A percentile compares a stretch with the other conserved stretches of the same genome.
These are phyloP conservation scores for Acacia concinna DNA, from an alignment of 331 rosid genomes.

Conservation along the genomic window DNA sequence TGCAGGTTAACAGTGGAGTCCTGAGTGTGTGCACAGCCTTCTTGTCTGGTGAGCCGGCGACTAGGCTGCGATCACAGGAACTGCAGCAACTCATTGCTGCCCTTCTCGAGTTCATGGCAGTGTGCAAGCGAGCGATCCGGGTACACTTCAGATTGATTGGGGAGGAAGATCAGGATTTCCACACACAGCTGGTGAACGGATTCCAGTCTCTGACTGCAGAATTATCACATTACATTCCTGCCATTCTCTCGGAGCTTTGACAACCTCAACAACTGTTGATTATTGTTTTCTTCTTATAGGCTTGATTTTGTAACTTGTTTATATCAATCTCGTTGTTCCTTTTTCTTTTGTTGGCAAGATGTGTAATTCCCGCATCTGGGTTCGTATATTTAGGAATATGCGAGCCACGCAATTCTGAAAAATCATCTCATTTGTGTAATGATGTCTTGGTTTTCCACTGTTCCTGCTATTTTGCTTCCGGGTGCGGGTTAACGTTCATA, in stretches of 20 bases:
- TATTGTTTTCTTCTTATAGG: conserved; percentile 3
- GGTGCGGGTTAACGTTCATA: conserved; percentile 26
- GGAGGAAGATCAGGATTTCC: conserved; percentile 98
- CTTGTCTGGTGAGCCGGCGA: conserved; percentile 96
- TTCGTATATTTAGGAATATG: conserved; percentile 27
- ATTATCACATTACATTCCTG: conserved; percentile 94
- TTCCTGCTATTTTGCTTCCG: conserved; percentile 18
- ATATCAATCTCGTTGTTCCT: conserved; percentile 8
- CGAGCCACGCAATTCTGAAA: conserved; percentile 32
- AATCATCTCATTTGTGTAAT: conserved; percentile 36
- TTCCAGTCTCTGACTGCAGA: conserved; percentile 96
- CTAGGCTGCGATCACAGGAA: conserved; percentile 93
- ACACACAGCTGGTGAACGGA: conserved; percentile 93
- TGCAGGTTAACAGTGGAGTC: conserved; percentile 97
- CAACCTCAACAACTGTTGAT: conserved; percentile 10
- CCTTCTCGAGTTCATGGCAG: conserved; percentile 98
- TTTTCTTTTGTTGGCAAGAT: conserved; percentile 14
- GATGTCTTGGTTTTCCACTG: conserved; percentile 12
- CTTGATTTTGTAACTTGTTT: conserved; percentile 29
- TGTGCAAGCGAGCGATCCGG: conserved; percentile 95
- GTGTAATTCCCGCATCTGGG: conserved; percentile 35
- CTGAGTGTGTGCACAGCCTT: conserved; percentile 97
- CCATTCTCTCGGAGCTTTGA: conserved; percentile 88
- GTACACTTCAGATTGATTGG: conserved; percentile 93
- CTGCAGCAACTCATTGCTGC: conserved; percentile 98